Evolutionary conservation across 768 basidiomycete species (phyloP), one percentile per base, ranked within the genome.

Genomic region (Udeniomyces megalosporus): DNA sequence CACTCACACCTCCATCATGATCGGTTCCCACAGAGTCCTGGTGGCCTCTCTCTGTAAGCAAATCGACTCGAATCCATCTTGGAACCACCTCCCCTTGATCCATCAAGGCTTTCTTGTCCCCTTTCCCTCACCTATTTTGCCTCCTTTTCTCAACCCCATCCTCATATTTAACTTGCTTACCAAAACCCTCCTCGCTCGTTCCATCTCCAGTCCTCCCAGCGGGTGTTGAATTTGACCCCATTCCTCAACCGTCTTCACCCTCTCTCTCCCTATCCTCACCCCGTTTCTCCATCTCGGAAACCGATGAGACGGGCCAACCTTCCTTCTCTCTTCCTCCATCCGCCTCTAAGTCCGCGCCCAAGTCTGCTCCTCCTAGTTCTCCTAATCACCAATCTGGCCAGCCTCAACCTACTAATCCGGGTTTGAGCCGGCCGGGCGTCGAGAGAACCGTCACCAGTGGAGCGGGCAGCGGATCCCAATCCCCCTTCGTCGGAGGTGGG

Each of bases 1-100:
- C n/a, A n/a, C n/a, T n/a, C n/a, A n/a, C n/a, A n/a, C n/a, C n/a
- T n/a, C n/a, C n/a, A n/a, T n/a, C 20, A 63, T 63, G 62, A 58
- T 58, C 22, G 62, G 62, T 38, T 59, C 63, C 29, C 58, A 59
- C 35, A n/a, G 63, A 48, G 51, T 65, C 51, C 47, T 65, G 14
- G 63, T 65, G 28, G 63, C 63, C 6, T 65, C 63, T 7, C 63
- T 65, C 31, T 65, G 63, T 65, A 17, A 54, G 63, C 54, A 1
- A 12, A 7, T 38, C 10, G 7, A 8, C 28, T 38, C 31, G 12
- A 26, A 10, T 31, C 28, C 26, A 3, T 26, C 38, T 42, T 17
- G 44, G 35, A 12, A 22, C 48, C 34, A 31, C 24, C 29, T 35
- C 4, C 15, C 22, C 34, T 24, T 47, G 32, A 24, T 26, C n/a